A percentile compares a stretch with the other conserved stretches of the same genome.
Conservation (phyloP, 164 flowering plant genomes). For the Nelumbo lutea region DNA sequence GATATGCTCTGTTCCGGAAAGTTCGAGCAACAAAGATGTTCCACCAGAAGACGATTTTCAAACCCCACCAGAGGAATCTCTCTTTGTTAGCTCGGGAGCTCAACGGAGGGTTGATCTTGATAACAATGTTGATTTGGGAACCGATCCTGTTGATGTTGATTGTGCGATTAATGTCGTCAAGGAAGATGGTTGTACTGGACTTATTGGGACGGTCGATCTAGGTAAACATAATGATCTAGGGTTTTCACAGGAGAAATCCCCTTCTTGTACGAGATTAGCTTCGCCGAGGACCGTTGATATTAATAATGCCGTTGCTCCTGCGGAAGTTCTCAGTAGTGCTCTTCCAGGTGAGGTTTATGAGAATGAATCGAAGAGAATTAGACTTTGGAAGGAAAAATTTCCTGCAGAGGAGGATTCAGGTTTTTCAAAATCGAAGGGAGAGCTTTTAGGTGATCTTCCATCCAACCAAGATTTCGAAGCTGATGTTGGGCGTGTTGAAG, state of each 20-base stretch:
- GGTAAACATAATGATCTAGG: conserved; percentile 20
- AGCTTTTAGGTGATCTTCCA: not conserved
- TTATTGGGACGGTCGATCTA: conserved; percentile 12
- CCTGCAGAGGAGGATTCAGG: not conserved
- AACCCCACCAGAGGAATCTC: conserved; percentile 22
- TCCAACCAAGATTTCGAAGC: not conserved
- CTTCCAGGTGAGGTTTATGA: not conserved
- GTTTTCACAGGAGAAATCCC: conserved; percentile 9
- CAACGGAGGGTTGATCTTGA: not conserved
- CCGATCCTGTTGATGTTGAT: not conserved
- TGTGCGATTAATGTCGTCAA: not conserved
- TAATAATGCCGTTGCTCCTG: not conserved
- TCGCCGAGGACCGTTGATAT: conserved; percentile 1
- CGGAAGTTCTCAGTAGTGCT: not conserved
- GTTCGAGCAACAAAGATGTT: not conserved
- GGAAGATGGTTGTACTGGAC: conserved; percentile 5
- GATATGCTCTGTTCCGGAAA: conserved; percentile 24
- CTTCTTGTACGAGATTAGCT: not conserved
- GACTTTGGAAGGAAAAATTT: conserved; percentile 2
- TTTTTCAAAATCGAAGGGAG: not conserved
- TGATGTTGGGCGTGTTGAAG: not conserved
- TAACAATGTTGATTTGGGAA: not conserved
- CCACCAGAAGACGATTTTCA: conserved; percentile 13
- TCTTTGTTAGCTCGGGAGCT: conserved; percentile 2
- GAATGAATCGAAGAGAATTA: not conserved